Evolutionary conservation across 768 basidiomycete genomes (phyloP).

Genomic region (Leucocoprinus birnbaumii): DNA sequence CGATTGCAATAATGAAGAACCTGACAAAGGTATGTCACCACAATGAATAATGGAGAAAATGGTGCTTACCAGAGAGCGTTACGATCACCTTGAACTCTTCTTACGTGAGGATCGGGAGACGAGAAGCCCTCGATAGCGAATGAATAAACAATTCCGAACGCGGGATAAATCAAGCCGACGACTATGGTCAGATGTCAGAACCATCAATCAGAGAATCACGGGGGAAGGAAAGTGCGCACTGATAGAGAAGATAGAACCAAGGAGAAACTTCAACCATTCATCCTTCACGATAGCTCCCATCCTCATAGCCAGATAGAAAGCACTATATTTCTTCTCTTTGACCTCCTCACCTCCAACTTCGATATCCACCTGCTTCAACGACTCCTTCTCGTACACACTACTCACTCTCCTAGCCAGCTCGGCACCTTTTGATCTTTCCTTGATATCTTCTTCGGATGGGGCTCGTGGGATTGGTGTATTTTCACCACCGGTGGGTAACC

Average conservation of each 20-base stretch:
- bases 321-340: slow-evolving; percentile 29
- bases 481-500: background rate
- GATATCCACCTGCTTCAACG: slow-evolving; percentile 12
- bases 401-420: too few species aligned
- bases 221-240: slow-evolving; percentile 16
- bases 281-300: slow-evolving; percentile 54
- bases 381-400: slow-evolving; percentile 33
- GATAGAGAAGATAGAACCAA: slow-evolving; percentile 48
- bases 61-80: slow-evolving; percentile 58
- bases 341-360: slow-evolving; percentile 6
- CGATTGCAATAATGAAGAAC: slow-evolving; percentile 71
- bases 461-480: background rate
- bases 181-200: too few species aligned
- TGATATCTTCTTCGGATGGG: background rate
- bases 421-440: slow-evolving; percentile 34
- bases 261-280: slow-evolving; percentile 45
- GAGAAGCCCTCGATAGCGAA: slow-evolving; percentile 51
- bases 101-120: slow-evolving; percentile 24
- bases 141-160: slow-evolving; percentile 60
- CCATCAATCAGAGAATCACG: background rate
- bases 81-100: slow-evolving; percentile 51
- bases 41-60: too few species aligned
- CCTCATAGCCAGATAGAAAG: slow-evolving; percentile 57
- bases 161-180: slow-evolving; percentile 60
- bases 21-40: slow-evolving; percentile 24